Evolutionary conservation across 257 asterid genomes (phyloP).

Genomic region (Datura wrightii): DNA sequence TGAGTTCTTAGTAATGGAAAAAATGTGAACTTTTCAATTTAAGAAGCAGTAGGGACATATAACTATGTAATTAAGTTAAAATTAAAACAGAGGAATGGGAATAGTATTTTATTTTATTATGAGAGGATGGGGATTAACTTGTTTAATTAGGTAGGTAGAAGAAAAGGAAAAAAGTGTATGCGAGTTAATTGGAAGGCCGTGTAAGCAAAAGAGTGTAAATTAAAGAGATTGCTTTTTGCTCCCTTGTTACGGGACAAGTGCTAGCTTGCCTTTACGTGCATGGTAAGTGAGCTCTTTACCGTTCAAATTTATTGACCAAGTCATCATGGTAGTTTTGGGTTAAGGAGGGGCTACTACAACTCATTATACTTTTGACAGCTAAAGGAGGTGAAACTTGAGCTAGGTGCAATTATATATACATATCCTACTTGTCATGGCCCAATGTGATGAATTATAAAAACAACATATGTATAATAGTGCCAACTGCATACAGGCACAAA

Average conservation of each 20-base stretch:
- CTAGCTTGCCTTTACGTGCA: constrained; percentile 64
- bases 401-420: background rate
- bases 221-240: constrained; percentile 70
- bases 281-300: constrained; percentile 53
- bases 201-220: constrained; percentile 57
- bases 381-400: constrained; percentile 14
- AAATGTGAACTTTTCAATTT: background rate
- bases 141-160: constrained; percentile 1
- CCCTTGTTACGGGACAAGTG: constrained; percentile 58
- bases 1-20: background rate
- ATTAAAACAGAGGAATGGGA: too few relatives aligned
- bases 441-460: background rate
- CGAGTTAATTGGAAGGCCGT: constrained; percentile 45
- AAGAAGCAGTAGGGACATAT: too few relatives aligned
- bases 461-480: too few relatives aligned
- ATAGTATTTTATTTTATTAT: background rate
- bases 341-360: background rate
- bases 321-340: background rate
- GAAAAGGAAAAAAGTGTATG: background rate
- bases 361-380: constrained; percentile 40
- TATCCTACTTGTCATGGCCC: background rate
- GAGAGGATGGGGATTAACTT: background rate
- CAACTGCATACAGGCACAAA: too few relatives aligned
- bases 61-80: too few relatives aligned
- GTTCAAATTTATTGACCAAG: constrained; percentile 35